Evolutionary conservation across 257 asterid genomes (phyloP).

Genomic region (Mitragyna speciosa): DNA sequence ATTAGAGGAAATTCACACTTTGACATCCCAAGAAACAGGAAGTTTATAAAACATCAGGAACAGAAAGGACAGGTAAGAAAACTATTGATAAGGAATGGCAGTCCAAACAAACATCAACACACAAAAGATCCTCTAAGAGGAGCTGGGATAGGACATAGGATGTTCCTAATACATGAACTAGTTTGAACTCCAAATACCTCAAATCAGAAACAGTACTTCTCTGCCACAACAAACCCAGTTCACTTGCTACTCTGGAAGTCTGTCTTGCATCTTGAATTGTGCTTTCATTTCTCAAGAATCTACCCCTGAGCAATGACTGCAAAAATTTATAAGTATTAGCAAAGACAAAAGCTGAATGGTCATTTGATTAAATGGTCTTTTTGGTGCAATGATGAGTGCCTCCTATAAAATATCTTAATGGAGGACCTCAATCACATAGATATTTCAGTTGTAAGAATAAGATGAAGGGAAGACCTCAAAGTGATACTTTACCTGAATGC

Average conservation of each 20-base stretch:
- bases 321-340: constrained; percentile 18
- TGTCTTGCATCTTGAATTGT: constrained; percentile 50
- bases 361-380: background rate
- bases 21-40: background rate
- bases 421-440: background rate
- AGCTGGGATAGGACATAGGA: background rate
- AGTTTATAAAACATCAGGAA: background rate
- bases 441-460: background rate
- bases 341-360: background rate
- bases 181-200: constrained; percentile 45
- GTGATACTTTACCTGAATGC: constrained; percentile 67
- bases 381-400: background rate
- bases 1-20: background rate
- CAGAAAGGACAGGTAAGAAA: background rate
- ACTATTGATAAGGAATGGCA: background rate
- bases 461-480: background rate
- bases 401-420: background rate
- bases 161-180: background rate
- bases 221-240: constrained; percentile 71
- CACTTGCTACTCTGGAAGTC: constrained; percentile 59
- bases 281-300: constrained; percentile 65
- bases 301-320: constrained; percentile 82
- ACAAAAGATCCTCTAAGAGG: background rate
- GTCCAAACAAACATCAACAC: background rate
- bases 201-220: constrained; percentile 76